Conservation (phyloP, 345 rosid genomes). For the Tarenaya hassleriana region DNA sequence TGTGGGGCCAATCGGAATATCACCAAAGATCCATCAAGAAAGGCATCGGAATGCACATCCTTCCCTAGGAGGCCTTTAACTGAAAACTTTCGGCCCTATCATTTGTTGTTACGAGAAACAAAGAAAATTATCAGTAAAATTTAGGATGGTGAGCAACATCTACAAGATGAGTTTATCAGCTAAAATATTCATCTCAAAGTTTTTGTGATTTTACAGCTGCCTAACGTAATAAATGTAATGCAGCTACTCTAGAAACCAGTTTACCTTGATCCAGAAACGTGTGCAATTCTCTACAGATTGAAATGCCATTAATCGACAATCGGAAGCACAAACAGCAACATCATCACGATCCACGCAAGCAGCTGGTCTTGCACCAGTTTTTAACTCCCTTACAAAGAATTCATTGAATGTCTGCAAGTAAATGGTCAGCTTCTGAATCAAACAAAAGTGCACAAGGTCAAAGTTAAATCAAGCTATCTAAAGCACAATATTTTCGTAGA, state of each 20-base stretch:
- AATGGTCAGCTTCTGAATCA: neutral
- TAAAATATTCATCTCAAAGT: neutral
- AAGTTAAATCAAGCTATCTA: neutral
- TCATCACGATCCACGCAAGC: constrained; percentile 45
- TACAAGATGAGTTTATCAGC: neutral
- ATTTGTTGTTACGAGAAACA: neutral
- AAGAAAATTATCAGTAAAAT: neutral
- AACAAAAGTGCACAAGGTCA: neutral
- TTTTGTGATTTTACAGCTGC: neutral
- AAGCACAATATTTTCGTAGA: constrained; percentile 4
- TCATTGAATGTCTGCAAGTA: constrained; percentile 79
- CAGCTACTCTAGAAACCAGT: neutral
- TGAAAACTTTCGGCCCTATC: constrained; percentile 80
- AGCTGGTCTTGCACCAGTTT: constrained; percentile 73
- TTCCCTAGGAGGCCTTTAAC: constrained; percentile 79
- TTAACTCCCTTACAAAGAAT: constrained; percentile 79
- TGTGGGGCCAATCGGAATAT: constrained; percentile 93
- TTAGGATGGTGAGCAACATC: constrained; percentile 4
- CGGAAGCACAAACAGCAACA: constrained; percentile 74
- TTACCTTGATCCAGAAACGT: constrained; percentile 90
- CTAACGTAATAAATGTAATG: neutral
- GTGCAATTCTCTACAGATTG: constrained; percentile 54
- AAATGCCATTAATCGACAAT: constrained; percentile 84
- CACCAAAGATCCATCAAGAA: constrained; percentile 69
- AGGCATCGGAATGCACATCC: constrained; percentile 39